Evolutionary conservation across 2,329 filamentous ascomycete genomes (phyloP), one percentile per base, ranked within the genome.

Genomic region (Hypoxylon sp.): DNA sequence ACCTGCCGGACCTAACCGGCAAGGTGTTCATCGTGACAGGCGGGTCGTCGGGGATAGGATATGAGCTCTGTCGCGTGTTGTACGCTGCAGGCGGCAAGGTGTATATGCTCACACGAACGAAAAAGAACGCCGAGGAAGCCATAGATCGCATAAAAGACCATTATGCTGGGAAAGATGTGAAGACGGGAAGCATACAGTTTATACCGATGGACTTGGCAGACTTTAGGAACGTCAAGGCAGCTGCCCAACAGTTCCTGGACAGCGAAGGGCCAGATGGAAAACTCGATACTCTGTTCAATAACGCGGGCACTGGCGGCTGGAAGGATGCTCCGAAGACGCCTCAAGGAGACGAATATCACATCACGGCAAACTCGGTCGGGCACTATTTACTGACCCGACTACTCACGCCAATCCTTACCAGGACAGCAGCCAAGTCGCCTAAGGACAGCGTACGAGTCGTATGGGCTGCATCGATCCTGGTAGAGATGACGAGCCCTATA

Each of bases 51-150:
- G 72, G 72, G 4, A 75, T 85, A 2, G 84, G 84, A 9, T 78
- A 80, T 53, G 82, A 85, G 68, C 78, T 87, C 7, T 75, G 74
- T 45, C 79, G 79, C 22, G 80, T 85, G 14, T 77, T 87, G 14
- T 87, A 87, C 71, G 71, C 74, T 2, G 78, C 78, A 9, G 82
- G 84, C 24, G 65, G 49, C 12, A 85, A 78, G 6, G 80, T 86
- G 18, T 86, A 85, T 70, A 72, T 86, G 30, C 82, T 83, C 2
- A 81, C 80, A 1, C 80, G 84, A 45, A 71, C 71, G 4, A 65
- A 62, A 24, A 64, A 70, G 32, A 63, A 68, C 12, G 64, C 61
- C 12, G 61, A 71, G 14, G 59, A 63, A 0, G 71, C 72, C 14
- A 70, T 71, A 3, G n/a, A 58, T 26, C 61, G 58, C 14, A 72